Base-by-base conservation (phyloP, 2,329 filamentous ascomycete genomes). In the Rhynchosporium graminicola region DNA sequence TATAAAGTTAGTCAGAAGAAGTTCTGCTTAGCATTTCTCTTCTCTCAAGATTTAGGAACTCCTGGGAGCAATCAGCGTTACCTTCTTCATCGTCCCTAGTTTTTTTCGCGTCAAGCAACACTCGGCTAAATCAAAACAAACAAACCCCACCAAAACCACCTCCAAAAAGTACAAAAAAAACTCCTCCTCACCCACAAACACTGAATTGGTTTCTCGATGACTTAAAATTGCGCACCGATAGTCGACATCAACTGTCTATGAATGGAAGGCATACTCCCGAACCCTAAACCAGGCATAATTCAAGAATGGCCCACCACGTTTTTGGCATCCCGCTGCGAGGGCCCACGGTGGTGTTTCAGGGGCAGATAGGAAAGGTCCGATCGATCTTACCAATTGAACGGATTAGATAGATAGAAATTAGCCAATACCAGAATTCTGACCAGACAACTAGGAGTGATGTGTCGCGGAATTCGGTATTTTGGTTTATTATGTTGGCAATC, bases 351-450 rank as follows among this genome's bases (percentile, higher is more conserved):
- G 20, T 43, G 42, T n/a, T 43, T 43, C 42, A 43, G 7, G 42
- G 48, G 48, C 48, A 52, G 48, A n/a, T 20, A 33, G 31, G 48
- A 52, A n/a, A 52, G 48, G 29, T 38, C 48, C 48, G 31, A n/a
- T n/a, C 12, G 15, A 43, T 12, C 42, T n/a, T 43, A 43, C 20
- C 20, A 43, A 43, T 3, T 43, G 7, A 43, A 43, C 20, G 20
- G 20, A n/a, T 15, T 43, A 43, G 42, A 15, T 42, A 43, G 42
- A 43, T 2, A 43, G 42, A n/a, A 43, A 43, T 4, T 33, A 36
- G 31, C 31, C 48, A 52, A 38, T 52, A 52, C 48, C 48, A 29
- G 31, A 8, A 20, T 52, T 33, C 48, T 52, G 48, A 52, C 48
- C 31, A 15, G 48, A 52, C 48, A 52, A 52, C 48, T 29, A 43